Conservation (phyloP, 331 rosid species). For the Quercus phellos region DNA sequence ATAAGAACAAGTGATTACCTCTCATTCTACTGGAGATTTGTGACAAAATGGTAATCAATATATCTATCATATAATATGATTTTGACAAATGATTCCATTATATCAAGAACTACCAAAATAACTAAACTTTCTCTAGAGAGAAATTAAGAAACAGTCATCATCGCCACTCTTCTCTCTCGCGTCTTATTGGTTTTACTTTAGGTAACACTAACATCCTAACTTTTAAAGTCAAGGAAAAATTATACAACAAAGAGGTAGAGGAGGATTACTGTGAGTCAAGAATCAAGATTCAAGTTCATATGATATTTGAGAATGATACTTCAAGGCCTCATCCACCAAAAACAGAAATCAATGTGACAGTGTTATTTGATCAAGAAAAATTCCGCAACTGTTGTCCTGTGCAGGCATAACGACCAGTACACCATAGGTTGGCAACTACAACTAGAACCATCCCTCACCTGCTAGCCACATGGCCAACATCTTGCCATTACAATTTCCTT, state of each 20-base stretch:
- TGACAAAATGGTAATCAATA: background rate
- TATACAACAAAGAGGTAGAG: background rate
- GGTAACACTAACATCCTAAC: background rate
- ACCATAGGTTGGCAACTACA: background rate
- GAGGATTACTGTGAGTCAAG: background rate
- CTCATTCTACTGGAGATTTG: background rate
- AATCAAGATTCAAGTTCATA: background rate
- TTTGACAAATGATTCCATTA: background rate
- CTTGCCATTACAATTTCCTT: background rate
- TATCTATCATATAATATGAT: background rate
- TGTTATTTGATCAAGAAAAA: background rate
- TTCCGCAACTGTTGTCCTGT: too few species aligned
- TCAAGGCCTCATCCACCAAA: background rate
- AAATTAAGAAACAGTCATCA: background rate
- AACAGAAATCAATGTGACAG: background rate
- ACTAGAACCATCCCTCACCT: background rate
- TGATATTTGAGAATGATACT: background rate
- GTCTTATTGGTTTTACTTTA: background rate
- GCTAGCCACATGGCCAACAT: background rate
- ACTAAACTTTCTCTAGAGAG: background rate
- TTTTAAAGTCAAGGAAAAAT: background rate
- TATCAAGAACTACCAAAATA: background rate
- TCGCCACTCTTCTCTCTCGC: background rate
- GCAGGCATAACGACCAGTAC: too few species aligned
- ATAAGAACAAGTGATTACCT: background rate